Base-by-base conservation (phyloP, 176 grass and related monocot species). In the Carex littledalei region DNA sequence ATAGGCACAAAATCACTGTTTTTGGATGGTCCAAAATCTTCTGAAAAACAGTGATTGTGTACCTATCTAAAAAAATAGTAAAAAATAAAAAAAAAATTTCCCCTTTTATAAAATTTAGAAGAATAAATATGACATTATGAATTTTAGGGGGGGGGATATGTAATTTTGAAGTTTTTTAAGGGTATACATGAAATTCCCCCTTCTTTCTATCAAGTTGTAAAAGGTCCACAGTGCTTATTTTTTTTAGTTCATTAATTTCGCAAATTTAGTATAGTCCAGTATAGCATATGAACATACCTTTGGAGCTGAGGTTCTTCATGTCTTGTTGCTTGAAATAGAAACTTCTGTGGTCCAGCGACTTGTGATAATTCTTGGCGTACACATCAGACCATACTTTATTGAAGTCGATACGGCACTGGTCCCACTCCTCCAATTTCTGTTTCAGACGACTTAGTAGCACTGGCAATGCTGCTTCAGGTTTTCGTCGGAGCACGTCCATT, bases 271-370 rank as follows among this genome's bases (percentile, higher is more conserved):
- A 81, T 75, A 75, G 22, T 20, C n/a, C 17, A 86, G 56, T 56
- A 58, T 41, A 78, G 4, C 34, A 35, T 35, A 35, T 35, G 1
- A 39, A 47, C 69, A 58, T 88, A 98, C 95, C 92, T 89, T 95
- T 99, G 88, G 87, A 89, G 84, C 93, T 92, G 72, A 99, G 91
- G 67, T 85, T 99, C 91, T 99, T 99, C 26, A 94, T 86, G 83
- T 99, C 96, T 86, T 99, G 93, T 90, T 99, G 96, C 87, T 99
- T 99, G 90, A 99, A 99, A 89, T 95, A 95, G 88, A 99, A 99
- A 90, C 96, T 95, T 81, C 96, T 90, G 72, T 99, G 96, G 31
- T 99, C 96, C 66, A 99, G 93, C 71, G 96, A 99, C 86, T 99
- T 99, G 73, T 95, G 96, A 87, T 95, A 99, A 79, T 99, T 99